Evolutionary conservation across 2,329 filamentous ascomycete genomes (phyloP).

Genomic region (Exophiala sp.): DNA sequence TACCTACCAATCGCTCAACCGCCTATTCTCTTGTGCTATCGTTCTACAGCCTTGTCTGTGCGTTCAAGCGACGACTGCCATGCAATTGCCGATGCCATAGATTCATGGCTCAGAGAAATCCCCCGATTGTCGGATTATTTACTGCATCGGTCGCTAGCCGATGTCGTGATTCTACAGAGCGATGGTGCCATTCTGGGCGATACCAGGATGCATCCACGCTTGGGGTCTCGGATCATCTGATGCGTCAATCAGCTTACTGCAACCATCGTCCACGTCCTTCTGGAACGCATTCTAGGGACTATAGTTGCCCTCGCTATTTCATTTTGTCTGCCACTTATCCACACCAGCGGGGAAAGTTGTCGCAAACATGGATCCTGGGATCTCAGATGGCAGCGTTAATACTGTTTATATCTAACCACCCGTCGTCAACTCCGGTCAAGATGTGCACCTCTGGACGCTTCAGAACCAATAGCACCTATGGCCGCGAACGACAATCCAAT

Average conservation of each 20-base stretch:
- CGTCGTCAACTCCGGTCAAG: too few species aligned
- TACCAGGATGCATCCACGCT: background rate
- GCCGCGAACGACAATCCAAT: background rate
- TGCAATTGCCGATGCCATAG: background rate
- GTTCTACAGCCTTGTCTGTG: too few species aligned
- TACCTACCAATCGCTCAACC: too few species aligned
- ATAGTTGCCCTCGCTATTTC: background rate
- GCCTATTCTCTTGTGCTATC: too few species aligned
- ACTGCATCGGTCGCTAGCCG: conserved; percentile 11
- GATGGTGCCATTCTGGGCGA: conserved; percentile 11
- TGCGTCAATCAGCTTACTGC: background rate
- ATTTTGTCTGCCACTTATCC: background rate
- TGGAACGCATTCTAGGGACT: too few species aligned
- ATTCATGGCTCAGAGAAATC: conserved; percentile 1
- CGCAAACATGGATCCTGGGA: background rate
- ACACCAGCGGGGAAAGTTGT: background rate
- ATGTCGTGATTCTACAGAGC: conserved; percentile 20
- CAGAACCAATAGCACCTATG: background rate
- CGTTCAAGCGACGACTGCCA: background rate
- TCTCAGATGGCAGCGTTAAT: too few species aligned
- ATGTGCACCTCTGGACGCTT: too few species aligned
- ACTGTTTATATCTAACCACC: too few species aligned
- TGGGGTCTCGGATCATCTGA: background rate
- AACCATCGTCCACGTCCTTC: background rate
- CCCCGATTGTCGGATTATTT: background rate